Conservation (phyloP, 495 filamentous ascomycete species). For the Penicilliopsis zonata region DNA sequence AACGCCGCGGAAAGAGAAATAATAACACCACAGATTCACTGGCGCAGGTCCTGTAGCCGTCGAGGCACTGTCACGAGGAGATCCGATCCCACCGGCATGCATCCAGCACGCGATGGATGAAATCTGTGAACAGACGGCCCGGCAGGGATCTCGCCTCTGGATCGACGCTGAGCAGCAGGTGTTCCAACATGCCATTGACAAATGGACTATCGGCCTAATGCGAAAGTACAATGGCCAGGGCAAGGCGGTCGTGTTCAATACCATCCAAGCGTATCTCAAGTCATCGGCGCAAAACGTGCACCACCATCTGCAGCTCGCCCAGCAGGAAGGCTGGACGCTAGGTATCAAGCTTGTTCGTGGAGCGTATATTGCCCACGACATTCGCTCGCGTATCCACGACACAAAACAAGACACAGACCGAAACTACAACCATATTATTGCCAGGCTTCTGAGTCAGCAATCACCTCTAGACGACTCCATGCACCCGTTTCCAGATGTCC, state of each 20-base stretch:
- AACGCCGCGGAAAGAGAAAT: not conserved
- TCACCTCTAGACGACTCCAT: slow-evolving; percentile 52
- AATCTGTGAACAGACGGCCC: slow-evolving; percentile 57
- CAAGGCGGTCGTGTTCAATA: slow-evolving; percentile 46
- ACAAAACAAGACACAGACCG: slow-evolving; percentile 28
- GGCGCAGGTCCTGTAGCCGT: slow-evolving; percentile 64
- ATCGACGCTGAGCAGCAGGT: slow-evolving; percentile 77
- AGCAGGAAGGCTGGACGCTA: slow-evolving; percentile 52
- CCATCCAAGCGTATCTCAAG: slow-evolving; percentile 74
- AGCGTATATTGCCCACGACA: slow-evolving; percentile 49
- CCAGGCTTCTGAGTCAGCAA: slow-evolving; percentile 50
- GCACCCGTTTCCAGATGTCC: slow-evolving; percentile 8
- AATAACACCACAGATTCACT: slow-evolving; percentile 39
- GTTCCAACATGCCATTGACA: slow-evolving; percentile 64
- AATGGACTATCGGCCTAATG: slow-evolving; percentile 66
- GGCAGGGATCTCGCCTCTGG: slow-evolving; percentile 55
- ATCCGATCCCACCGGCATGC: slow-evolving; percentile 32
- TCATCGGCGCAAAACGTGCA: slow-evolving; percentile 46
- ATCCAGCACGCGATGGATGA: slow-evolving; percentile 51
- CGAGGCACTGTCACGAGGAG: slow-evolving; percentile 39
- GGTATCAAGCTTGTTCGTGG: slow-evolving; percentile 87
- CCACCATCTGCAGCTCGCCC: slow-evolving; percentile 47
- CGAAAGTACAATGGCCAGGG: slow-evolving; percentile 55
- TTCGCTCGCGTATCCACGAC: slow-evolving; percentile 22
- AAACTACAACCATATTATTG: slow-evolving; percentile 28